Evolutionary conservation across 805 yeast species (phyloP).

Genomic region (Starmerella floricola): DNA sequence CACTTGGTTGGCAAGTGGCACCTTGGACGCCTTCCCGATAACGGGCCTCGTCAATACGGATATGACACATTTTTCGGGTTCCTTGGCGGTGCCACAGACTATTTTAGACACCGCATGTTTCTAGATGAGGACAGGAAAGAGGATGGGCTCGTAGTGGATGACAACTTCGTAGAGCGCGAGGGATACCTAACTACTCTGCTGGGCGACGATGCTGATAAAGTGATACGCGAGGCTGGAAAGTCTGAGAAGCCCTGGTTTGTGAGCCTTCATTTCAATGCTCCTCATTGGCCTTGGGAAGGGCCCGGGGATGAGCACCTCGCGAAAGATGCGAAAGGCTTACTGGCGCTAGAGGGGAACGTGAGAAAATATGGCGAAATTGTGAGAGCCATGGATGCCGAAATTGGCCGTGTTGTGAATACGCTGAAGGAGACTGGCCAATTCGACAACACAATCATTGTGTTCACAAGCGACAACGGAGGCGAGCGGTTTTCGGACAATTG

Average conservation of each 20-base stretch:
- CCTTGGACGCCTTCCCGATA: slow-evolving; percentile 37
- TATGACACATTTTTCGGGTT: slow-evolving; percentile 23
- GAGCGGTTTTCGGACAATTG: slow-evolving; percentile 50
- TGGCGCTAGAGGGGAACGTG: slow-evolving; percentile 42
- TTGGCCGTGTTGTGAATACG: slow-evolving; percentile 39
- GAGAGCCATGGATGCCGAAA: slow-evolving; percentile 39
- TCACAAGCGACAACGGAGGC: slow-evolving; percentile 56
- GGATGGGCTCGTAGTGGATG: slow-evolving; percentile 20
- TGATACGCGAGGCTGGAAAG: slow-evolving; percentile 26
- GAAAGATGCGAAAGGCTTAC: slow-evolving; percentile 38
- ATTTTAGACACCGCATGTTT: slow-evolving; percentile 17
- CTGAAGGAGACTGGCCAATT: slow-evolving; percentile 35
- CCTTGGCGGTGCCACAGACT: slow-evolving; percentile 21
- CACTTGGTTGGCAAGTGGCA: slow-evolving; percentile 53
- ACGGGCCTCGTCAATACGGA: slow-evolving; percentile 20
- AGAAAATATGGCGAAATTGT: slow-evolving; percentile 54
- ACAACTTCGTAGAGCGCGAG: slow-evolving; percentile 19
- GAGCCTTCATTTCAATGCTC: slow-evolving; percentile 47
- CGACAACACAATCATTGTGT: slow-evolving; percentile 45
- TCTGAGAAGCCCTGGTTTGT: slow-evolving; percentile 44
- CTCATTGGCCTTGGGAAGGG: slow-evolving; percentile 58
- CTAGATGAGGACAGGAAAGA: slow-evolving; percentile 6
- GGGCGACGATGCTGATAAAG: slow-evolving; percentile 29
- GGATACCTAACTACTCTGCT: slow-evolving; percentile 23
- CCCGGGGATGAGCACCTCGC: slow-evolving; percentile 35